Evolutionary conservation across 1,284 basidiomycete genomes (phyloP), one percentile per base, ranked within the genome.

Genomic region (Puccinia coronata): DNA sequence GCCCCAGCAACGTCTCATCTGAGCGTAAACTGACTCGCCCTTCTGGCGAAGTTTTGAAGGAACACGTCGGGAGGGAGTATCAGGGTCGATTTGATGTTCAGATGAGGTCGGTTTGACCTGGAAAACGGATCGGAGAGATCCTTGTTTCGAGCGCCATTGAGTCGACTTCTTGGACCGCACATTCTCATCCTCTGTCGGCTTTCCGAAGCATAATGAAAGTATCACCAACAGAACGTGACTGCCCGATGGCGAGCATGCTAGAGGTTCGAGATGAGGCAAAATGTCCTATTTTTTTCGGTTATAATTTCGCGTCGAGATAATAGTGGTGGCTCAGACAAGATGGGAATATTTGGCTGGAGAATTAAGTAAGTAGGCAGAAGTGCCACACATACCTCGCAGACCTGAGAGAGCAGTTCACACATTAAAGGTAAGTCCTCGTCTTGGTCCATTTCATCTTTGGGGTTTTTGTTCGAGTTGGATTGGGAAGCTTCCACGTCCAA

Each of bases 151-250:
- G 84, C 93, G 93, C 90, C 92, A 94, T 18, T 89, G 88, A 0
- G 89, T 88, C 82, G 92, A 93, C 86, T 91, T 93, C 85, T 92
- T 93, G 12, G 92, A 93, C 41, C 92, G 90, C 43, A 92, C 82
- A 49, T 86, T 79, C 72, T 88, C 87, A 0, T 92, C 91, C 0
- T 86, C 87, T 36, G 87, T 84, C 1, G 84, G 73, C 39, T 84
- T 83, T 65, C 86, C 86, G 23, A 90, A 91, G 25, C 96, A 88
- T 43, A 96, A 88, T 8, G 92, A 86, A 8, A 97, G 89, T 0
- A 97, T 87, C 23, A 92, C 90, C 51, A 94, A 91, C 70, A 96
- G 83, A 53, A 94, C 92, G 83, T 96, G 95, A 0, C 95, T 95
- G 36, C 91, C 94, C 84, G 95, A 95, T 25, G 92, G 91, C 84